Percentiles rank a stretch among this genome's conserved stretches.
These are phyloP conservation scores for Solanum bukasovii DNA, from an alignment of 257 asterid genomes.

Conservation along the genomic window DNA sequence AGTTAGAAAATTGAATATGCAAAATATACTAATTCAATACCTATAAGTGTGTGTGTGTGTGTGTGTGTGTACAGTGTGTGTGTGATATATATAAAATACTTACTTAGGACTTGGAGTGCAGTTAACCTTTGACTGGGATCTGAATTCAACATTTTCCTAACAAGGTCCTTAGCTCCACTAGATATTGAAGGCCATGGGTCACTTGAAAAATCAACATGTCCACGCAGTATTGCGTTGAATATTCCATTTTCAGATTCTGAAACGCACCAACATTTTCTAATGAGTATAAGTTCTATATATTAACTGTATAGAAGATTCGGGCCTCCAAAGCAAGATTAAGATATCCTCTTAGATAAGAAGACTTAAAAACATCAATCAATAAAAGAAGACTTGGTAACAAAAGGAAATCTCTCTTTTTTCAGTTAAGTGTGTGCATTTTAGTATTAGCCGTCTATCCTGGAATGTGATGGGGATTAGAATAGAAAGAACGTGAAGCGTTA, in stretches of 20 bases:
- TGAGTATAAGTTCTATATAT: neutral
- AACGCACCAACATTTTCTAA: neutral
- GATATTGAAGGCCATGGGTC: constrained; percentile 65
- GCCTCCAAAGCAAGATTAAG: neutral
- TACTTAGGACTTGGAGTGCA: constrained; percentile 50
- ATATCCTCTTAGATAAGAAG: neutral
- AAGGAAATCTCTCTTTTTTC: neutral
- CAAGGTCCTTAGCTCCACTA: constrained; percentile 50
- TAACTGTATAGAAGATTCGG: neutral
- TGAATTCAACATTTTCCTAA: constrained; percentile 41
- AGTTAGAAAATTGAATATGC: neutral
- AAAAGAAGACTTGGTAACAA: neutral
- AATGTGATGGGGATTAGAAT: neutral
- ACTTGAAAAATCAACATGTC: constrained; percentile 41
- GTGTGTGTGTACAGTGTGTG: neutral
- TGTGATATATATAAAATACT: neutral
- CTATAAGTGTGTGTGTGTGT: neutral
- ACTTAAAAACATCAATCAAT: neutral
- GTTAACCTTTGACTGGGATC: constrained; percentile 56
- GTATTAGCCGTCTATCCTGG: neutral
- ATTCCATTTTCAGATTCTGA: constrained; percentile 59
- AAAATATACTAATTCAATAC: neutral
- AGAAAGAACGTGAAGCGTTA: neutral
- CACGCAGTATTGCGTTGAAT: constrained; percentile 41
- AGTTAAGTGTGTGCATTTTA: neutral